Base-by-base conservation (phyloP, 192 early-diverging fungal species). In the Entomortierella chlamydospora region DNA sequence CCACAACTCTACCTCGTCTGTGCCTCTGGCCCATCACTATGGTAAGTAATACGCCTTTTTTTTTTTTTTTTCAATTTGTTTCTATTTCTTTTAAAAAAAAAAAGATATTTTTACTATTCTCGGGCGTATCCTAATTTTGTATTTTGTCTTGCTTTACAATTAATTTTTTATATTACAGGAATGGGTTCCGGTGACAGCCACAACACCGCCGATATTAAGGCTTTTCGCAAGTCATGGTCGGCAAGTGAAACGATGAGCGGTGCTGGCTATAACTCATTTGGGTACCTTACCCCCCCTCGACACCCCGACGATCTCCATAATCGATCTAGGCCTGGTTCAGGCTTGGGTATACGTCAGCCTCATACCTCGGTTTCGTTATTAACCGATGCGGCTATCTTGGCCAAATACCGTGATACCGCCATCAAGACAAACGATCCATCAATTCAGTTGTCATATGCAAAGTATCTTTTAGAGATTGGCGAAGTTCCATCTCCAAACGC, bases 391-490 rank as follows among this genome's bases (percentile, higher is more conserved):
- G 61, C 67, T n/a, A 51, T 78, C 17, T 73, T 92, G 43, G 87
- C 89, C 58, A 91, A 87, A 67, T 94, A 93, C 70, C 90, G 93
- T 8, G 89, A 93, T 49, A 89, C 89, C 51, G 94, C 92, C 13
- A 89, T 86, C 72, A 93, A 92, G 73, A 93, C 92, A 37, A 89
- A 91, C 67, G 90, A 94, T 78, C 81, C 87, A 25, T 80, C 87
- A 26, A 88, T 89, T 45, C 93, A 95, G 85, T 56, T 93, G 52
- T 90, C 90, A 41, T 95, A 91, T 82, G 91, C 91, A 45, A 89
- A 91, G 79, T 95, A 91, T 68, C 78, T 95, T 47, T 63, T 95
- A 30, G 84, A 93, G 81, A 88, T 91, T 50, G 87, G 89, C 34
- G 74, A 78, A 5, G 26, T 53, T 54, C 45, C 45, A 2, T 4